A percentile compares a stretch with the other conserved stretches of the same genome.
phyloP scores from a whole-genome alignment of 2,329 filamentous ascomycete genomes.

The Ceratocystis variospora region DNA sequence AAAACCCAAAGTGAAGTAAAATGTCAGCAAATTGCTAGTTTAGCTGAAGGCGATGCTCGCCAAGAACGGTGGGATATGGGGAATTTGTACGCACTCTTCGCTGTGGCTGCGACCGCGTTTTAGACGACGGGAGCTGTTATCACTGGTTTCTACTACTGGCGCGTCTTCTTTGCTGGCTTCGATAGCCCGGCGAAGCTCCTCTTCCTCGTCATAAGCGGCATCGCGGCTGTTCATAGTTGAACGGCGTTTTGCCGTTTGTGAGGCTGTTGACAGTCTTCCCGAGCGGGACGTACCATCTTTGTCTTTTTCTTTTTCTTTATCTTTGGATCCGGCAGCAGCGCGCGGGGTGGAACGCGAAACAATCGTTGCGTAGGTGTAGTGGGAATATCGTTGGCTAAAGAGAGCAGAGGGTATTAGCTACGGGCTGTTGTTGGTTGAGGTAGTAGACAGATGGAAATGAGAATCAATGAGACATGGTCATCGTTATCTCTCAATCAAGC shows the following conservation, averaged over 20 bases:
- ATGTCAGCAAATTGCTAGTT: not conserved
- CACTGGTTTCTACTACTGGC: constrained; percentile 38
- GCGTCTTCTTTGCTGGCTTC: constrained; percentile 87
- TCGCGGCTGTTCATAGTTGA: constrained; percentile 97
- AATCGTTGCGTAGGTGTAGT: constrained; percentile 48
- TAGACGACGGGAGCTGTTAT: constrained; percentile 41
- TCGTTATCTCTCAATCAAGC: constrained; percentile 19
- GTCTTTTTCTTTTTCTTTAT: constrained; percentile 28
- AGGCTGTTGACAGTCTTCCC: constrained; percentile 37
- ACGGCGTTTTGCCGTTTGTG: constrained; percentile 60
- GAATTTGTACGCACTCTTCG: constrained; percentile 62
- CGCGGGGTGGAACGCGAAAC: constrained; percentile 44
- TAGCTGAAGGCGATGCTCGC: not conserved
- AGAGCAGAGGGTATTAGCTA: constrained; percentile 6
- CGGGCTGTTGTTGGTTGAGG: not conserved
- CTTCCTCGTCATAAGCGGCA: constrained; percentile 90
- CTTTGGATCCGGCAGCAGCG: constrained; percentile 40
- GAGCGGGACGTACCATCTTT: constrained; percentile 49
- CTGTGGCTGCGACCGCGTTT: constrained; percentile 85
- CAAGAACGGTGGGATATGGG: no score
- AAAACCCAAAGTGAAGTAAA: constrained; percentile 15
- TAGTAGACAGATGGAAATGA: not conserved
- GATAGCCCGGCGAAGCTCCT: constrained; percentile 74
- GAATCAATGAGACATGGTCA: constrained; percentile 6
- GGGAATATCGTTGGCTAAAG: constrained; percentile 49